These are phyloP conservation scores for Lactarius hengduanensis DNA, from an alignment of 768 basidiomycete genomes.

Conservation along the genomic window DNA sequence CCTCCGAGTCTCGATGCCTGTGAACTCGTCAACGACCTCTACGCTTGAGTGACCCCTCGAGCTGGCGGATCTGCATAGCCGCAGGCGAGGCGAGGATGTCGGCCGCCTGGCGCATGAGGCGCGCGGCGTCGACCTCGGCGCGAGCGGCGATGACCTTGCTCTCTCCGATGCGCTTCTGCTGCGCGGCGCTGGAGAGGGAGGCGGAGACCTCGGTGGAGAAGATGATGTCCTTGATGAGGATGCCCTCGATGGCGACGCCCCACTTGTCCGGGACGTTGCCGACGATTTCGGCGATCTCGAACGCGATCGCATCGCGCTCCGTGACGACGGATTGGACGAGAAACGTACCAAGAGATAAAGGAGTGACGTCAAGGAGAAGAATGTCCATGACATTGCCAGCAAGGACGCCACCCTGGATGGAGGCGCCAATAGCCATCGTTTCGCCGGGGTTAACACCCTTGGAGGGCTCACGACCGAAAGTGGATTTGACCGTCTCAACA, in stretches of 20 bases:
- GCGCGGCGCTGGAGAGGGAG: constrained; percentile 90
- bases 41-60: constrained; percentile 52
- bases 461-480: too few species aligned
- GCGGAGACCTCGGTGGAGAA: constrained; percentile 89
- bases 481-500: too few species aligned
- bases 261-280: constrained; percentile 91
- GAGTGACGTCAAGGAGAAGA: too few species aligned
- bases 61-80: constrained; percentile 97
- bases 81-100: constrained; percentile 93
- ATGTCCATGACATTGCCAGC: too few species aligned
- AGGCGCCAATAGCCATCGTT: too few species aligned
- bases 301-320: constrained; percentile 94
- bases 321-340: constrained; percentile 91
- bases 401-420: too few species aligned
- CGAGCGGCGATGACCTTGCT: constrained; percentile 94
- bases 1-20: too few species aligned
- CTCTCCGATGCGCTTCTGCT: constrained; percentile 96
- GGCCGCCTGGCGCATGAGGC: constrained; percentile 95
- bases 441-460: too few species aligned
- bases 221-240: constrained; percentile 93
- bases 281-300: constrained; percentile 96
- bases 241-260: constrained; percentile 96
- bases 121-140: constrained; percentile 92
- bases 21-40: too few species aligned
- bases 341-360: too few species aligned